Percentiles rank a stretch among this genome's conserved stretches.
Evolutionary conservation across 768 basidiomycete species (phyloP).

Genomic region (Mycena venus): DNA sequence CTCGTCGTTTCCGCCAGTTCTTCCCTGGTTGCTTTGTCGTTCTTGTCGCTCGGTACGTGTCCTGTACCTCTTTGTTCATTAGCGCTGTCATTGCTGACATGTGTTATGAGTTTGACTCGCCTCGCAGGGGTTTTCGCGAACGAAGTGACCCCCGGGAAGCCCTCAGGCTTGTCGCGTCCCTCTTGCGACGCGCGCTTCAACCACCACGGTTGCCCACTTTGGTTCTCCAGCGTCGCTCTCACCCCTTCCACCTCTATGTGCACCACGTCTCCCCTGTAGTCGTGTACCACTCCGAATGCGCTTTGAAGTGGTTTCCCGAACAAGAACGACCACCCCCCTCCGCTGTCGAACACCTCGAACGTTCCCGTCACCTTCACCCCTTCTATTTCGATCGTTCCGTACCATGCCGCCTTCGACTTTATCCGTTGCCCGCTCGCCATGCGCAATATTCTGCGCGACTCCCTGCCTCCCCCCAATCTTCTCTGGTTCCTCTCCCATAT

Average conservation of each 20-base stretch:
- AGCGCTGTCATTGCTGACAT: too few relatives aligned
- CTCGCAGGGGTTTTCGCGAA: background rate
- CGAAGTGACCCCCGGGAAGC: background rate
- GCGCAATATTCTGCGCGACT: constrained; percentile 35
- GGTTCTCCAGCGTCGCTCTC: background rate
- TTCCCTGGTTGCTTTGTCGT: too few relatives aligned
- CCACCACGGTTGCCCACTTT: background rate
- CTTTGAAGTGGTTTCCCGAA: constrained; percentile 31
- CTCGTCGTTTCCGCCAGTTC: too few relatives aligned
- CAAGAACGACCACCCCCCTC: constrained; percentile 27
- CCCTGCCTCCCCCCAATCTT: constrained; percentile 18
- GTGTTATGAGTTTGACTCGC: too few relatives aligned
- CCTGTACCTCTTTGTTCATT: too few relatives aligned
- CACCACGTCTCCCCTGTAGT: constrained; percentile 17
- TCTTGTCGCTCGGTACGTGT: too few relatives aligned
- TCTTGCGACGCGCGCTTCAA: background rate
- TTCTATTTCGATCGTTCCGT: constrained; percentile 31
- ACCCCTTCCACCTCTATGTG: background rate
- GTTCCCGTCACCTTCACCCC: background rate
- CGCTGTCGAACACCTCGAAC: constrained; percentile 40
- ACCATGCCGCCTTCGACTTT: constrained; percentile 33
- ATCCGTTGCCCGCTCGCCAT: constrained; percentile 50
- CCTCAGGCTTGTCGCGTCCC: background rate
- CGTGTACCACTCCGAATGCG: constrained; percentile 14
- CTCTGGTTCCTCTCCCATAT: constrained; percentile 24